A percentile compares a stretch with the other conserved stretches of the same genome.
Conservation (phyloP, 768 basidiomycete species). For the Boletus rubropictus region DNA sequence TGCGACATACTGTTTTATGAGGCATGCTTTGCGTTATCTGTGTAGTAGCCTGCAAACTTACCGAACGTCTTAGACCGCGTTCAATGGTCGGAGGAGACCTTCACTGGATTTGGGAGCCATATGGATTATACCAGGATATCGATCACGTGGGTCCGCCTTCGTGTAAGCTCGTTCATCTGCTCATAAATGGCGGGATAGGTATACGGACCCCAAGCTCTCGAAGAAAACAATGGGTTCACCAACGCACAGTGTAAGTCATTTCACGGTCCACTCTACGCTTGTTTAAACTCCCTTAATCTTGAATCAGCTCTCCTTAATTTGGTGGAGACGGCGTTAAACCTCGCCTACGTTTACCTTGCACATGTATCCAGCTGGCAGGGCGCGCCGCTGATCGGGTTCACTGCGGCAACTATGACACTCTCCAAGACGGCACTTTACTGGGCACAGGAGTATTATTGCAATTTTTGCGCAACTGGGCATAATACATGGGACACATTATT, state of each 20-base stretch:
- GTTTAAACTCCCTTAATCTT: not conserved
- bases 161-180: slow-evolving; percentile 25
- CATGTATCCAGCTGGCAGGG: slow-evolving; percentile 56
- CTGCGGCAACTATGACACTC: slow-evolving; percentile 69
- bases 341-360: slow-evolving; percentile 70
- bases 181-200: slow-evolving; percentile 41
- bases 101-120: slow-evolving; percentile 89
- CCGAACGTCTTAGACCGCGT: slow-evolving; percentile 52
- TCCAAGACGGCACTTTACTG: slow-evolving; percentile 84
- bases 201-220: slow-evolving; percentile 66
- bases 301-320: slow-evolving; percentile 67
- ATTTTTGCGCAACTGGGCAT: slow-evolving; percentile 69
- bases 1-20: slow-evolving; percentile 72
- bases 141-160: slow-evolving; percentile 32
- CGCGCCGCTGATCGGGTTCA: slow-evolving; percentile 72
- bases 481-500: slow-evolving; percentile 50
- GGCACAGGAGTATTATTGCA: slow-evolving; percentile 74
- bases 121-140: slow-evolving; percentile 70
- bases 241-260: slow-evolving; percentile 70
- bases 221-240: slow-evolving; percentile 70
- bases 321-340: slow-evolving; percentile 70
- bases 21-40: slow-evolving; percentile 36
- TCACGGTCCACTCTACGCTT: not conserved
- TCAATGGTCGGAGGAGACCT: slow-evolving; percentile 86
- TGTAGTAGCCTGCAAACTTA: not conserved